Conservation (phyloP, 345 rosid species). For the Pistacia atlantica region DNA sequence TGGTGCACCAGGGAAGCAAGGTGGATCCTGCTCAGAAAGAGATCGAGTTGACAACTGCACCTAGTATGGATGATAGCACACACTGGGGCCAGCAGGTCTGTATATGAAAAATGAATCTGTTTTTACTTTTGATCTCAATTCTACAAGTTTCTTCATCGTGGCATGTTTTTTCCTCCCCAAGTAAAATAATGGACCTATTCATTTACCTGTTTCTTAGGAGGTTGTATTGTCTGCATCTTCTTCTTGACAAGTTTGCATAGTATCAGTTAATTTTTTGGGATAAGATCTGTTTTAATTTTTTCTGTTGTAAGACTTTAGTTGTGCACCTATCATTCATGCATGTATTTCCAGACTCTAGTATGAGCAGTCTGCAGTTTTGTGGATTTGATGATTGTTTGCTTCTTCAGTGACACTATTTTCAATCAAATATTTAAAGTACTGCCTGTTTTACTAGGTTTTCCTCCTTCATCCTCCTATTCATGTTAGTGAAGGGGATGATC, state of each 20-base stretch:
- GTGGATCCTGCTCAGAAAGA: slow-evolving; percentile 75
- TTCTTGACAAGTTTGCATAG: background rate
- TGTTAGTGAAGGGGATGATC: slow-evolving; percentile 56
- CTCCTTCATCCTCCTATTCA: slow-evolving; percentile 53
- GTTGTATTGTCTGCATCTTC: background rate
- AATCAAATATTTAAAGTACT: slow-evolving; percentile 6
- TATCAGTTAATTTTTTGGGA: background rate
- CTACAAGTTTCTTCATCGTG: background rate
- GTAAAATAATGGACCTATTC: background rate
- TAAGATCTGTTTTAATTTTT: background rate
- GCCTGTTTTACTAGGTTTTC: slow-evolving; percentile 61
- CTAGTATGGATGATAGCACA: slow-evolving; percentile 73
- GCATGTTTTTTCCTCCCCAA: background rate
- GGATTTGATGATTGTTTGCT: background rate
- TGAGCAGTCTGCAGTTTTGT: background rate
- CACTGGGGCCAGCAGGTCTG: slow-evolving; percentile 99
- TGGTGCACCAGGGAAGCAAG: slow-evolving; percentile 61
- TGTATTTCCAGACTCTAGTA: background rate
- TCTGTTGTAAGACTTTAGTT: background rate
- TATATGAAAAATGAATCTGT: background rate
- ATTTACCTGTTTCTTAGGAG: background rate
- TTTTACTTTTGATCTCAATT: background rate
- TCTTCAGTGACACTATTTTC: slow-evolving; percentile 5
- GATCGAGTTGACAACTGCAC: slow-evolving; percentile 89
- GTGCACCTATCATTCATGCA: background rate